phyloP scores from a whole-genome alignment of 2,329 filamentous ascomycete species.

The Rachicladosporium sp. region DNA sequence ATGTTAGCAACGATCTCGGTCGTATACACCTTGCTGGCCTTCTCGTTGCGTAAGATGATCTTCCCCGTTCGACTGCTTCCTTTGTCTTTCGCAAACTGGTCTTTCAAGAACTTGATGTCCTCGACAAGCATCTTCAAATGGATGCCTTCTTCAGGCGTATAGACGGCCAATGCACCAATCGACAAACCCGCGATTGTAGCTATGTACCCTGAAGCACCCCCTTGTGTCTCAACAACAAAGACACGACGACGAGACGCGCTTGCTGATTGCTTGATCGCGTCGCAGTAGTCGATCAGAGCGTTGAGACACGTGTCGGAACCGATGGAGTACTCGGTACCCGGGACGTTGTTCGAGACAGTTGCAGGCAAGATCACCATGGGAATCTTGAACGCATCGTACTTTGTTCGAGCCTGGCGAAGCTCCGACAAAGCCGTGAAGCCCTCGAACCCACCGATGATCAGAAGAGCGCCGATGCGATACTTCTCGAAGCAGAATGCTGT shows the following conservation, averaged over 20 bases:
- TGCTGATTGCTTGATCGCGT: slow-evolving; percentile 94
- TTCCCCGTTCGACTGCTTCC: slow-evolving; percentile 85
- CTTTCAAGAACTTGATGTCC: slow-evolving; percentile 79
- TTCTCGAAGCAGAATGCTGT: slow-evolving; percentile 73
- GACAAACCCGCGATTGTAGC: slow-evolving; percentile 80
- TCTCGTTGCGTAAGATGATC: slow-evolving; percentile 93
- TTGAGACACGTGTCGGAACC: slow-evolving; percentile 96
- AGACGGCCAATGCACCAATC: slow-evolving; percentile 87
- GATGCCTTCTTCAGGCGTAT: slow-evolving; percentile 94
- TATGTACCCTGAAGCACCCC: slow-evolving; percentile 85
- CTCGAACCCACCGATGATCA: slow-evolving; percentile 85
- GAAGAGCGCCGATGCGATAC: slow-evolving; percentile 82
- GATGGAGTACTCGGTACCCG: slow-evolving; percentile 91
- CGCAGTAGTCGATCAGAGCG: slow-evolving; percentile 86
- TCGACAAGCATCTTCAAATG: slow-evolving; percentile 82
- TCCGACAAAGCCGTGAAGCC: slow-evolving; percentile 87
- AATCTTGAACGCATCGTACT: slow-evolving; percentile 79
- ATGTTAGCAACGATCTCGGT: slow-evolving; percentile 92
- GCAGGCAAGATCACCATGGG: slow-evolving; percentile 84
- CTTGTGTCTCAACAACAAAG: slow-evolving; percentile 96
- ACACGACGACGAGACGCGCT: slow-evolving; percentile 86
- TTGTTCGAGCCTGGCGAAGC: slow-evolving; percentile 63
- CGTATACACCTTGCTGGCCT: slow-evolving; percentile 77
- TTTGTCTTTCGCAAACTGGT: slow-evolving; percentile 72
- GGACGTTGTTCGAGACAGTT: slow-evolving; percentile 98